Evolutionary conservation across 768 basidiomycete species (phyloP).

Genomic region (Auricularia cornea): DNA sequence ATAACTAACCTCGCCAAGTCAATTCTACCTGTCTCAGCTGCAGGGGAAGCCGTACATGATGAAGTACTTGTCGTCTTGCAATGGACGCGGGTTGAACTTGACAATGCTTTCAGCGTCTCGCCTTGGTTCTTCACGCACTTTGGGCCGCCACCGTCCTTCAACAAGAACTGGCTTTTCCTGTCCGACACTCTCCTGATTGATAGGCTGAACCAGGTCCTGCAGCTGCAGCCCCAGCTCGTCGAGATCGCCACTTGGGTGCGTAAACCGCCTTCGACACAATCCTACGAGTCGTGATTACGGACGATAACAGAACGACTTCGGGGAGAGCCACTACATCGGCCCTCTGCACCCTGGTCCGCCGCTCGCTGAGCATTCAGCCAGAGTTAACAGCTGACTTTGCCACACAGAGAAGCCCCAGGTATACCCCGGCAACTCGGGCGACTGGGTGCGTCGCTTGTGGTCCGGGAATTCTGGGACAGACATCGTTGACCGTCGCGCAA

Average conservation of each 20-base stretch:
- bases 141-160: conserved; percentile 42
- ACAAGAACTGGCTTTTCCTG: conserved; percentile 60
- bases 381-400: too few relatives aligned
- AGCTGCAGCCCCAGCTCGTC: conserved; percentile 38
- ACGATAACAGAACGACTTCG: conserved; percentile 37
- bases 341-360: conserved; percentile 20
- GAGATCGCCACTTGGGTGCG: conserved; percentile 63
- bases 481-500: neutral
- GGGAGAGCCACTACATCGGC: conserved; percentile 69
- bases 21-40: neutral
- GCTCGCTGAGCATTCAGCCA: neutral
- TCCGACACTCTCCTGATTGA: conserved; percentile 51
- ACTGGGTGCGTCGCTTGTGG: neutral
- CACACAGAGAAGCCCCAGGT: neutral
- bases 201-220: conserved; percentile 57
- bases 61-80: neutral
- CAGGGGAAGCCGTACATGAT: neutral
- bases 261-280: neutral
- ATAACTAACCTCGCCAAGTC: neutral
- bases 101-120: conserved; percentile 31
- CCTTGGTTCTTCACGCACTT: conserved; percentile 76
- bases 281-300: neutral
- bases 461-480: neutral
- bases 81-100: neutral
- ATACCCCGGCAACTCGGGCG: neutral